Conservation (phyloP, 1,284 basidiomycete species). For the Sporisorium exsertum region DNA sequence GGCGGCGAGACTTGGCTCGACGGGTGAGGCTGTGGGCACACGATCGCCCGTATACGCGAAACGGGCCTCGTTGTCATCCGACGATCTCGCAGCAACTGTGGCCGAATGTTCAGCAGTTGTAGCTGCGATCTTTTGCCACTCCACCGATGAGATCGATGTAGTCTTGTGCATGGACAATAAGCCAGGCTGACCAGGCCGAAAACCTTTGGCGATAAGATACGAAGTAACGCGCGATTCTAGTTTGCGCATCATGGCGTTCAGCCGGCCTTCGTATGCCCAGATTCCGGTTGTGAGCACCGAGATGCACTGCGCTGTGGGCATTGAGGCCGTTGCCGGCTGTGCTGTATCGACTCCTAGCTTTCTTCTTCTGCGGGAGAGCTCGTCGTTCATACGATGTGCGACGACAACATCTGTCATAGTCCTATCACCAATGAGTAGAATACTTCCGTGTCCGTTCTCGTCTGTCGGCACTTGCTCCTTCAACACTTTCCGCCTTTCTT, state of each 20-base stretch:
- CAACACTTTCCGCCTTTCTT: constrained; percentile 27
- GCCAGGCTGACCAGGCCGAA: constrained; percentile 45
- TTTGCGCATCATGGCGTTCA: constrained; percentile 64
- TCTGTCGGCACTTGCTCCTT: constrained; percentile 74
- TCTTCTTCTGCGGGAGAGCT: constrained; percentile 36
- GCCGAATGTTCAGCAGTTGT: neutral
- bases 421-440: constrained; percentile 88
- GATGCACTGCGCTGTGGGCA: constrained; percentile 45
- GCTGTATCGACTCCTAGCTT: constrained; percentile 46
- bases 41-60: constrained; percentile 34
- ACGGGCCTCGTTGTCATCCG: neutral
- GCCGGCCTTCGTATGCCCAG: constrained; percentile 63
- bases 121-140: constrained; percentile 35
- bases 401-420: constrained; percentile 90
- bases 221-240: constrained; percentile 56
- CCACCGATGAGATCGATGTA: neutral
- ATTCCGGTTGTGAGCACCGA: constrained; percentile 68
- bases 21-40: constrained; percentile 11
- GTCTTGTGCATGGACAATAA: constrained; percentile 17
- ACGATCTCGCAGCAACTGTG: neutral
- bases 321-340: constrained; percentile 5
- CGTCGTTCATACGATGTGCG: constrained; percentile 76
- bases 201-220: constrained; percentile 32
- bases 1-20: constrained; percentile 27
- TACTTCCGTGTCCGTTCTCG: constrained; percentile 70